phyloP scores from a whole-genome alignment of 1,284 basidiomycete species.

The Ceratobasidium sp. region DNA sequence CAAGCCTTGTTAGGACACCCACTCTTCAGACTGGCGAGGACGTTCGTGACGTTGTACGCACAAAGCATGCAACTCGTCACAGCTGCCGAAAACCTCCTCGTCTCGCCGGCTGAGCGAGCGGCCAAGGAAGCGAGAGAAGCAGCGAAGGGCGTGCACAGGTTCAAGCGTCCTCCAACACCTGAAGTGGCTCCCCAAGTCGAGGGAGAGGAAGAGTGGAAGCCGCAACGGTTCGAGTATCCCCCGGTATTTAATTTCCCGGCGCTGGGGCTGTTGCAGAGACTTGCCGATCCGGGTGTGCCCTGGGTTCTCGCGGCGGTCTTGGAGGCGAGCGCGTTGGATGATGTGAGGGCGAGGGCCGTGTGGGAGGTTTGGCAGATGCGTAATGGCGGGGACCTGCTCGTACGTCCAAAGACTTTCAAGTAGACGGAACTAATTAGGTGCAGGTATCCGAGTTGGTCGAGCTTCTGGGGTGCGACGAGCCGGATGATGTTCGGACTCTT shows the following conservation, averaged over 20 bases:
- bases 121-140: conserved; percentile 25
- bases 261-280: conserved; percentile 1
- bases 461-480: conserved; percentile 12
- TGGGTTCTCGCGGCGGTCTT: conserved; percentile 32
- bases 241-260: conserved; percentile 11
- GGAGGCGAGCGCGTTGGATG: conserved; percentile 35
- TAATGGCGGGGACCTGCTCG: conserved; percentile 7
- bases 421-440: not conserved
- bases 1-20: conserved; percentile 1
- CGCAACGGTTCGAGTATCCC: conserved; percentile 33
- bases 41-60: conserved; percentile 5
- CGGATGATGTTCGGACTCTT: conserved; percentile 19
- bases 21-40: conserved; percentile 14
- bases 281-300: conserved; percentile 33
- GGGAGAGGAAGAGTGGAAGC: conserved; percentile 19
- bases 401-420: not conserved
- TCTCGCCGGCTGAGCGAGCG: conserved; percentile 20
- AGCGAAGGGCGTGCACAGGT: conserved; percentile 9
- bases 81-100: conserved; percentile 17
- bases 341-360: conserved; percentile 23
- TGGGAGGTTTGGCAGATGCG: conserved; percentile 35
- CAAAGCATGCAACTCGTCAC: conserved; percentile 18
- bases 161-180: not conserved
- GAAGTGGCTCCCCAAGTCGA: not conserved
- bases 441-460: conserved; percentile 26